Evolutionary conservation across 2,329 filamentous ascomycete genomes (phyloP).

Genomic region (Neopestalotiopsis sp.): DNA sequence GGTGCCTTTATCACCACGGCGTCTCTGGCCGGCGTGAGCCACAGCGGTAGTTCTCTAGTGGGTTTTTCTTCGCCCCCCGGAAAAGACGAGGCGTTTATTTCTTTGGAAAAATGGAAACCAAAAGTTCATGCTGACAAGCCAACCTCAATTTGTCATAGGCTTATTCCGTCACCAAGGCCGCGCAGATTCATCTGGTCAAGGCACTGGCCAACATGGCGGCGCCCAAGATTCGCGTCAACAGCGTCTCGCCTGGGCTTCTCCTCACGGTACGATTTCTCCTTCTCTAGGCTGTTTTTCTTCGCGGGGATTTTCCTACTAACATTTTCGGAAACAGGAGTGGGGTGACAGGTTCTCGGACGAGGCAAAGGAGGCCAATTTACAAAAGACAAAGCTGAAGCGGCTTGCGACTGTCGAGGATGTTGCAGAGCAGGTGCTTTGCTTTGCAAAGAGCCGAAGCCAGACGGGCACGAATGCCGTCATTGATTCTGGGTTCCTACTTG

Average conservation of each 20-base stretch:
- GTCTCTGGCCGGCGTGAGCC: slow-evolving; percentile 66
- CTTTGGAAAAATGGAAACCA: background rate
- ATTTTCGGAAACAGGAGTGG: slow-evolving; percentile 56
- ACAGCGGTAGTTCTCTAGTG: slow-evolving; percentile 65
- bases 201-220: slow-evolving; percentile 57
- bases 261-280: slow-evolving; percentile 43
- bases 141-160: slow-evolving; percentile 47
- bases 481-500: slow-evolving; percentile 45
- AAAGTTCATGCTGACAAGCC: background rate
- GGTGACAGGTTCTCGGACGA: slow-evolving; percentile 64
- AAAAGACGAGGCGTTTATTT: no score
- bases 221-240: slow-evolving; percentile 64
- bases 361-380: slow-evolving; percentile 54
- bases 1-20: slow-evolving; percentile 69
- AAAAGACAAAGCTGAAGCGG: slow-evolving; percentile 64
- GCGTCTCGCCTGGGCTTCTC: slow-evolving; percentile 59
- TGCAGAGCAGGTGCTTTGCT: slow-evolving; percentile 56
- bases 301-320: background rate
- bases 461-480: slow-evolving; percentile 59
- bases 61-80: slow-evolving; percentile 18
- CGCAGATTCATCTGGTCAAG: slow-evolving; percentile 65
- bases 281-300: background rate
- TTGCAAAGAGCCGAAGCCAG: slow-evolving; percentile 52
- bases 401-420: slow-evolving; percentile 62
- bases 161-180: slow-evolving; percentile 79